Percentiles rank a stretch among this genome's conserved stretches.
These are phyloP conservation scores for Phytophthora pinifolia DNA, from an alignment of 352 stramenopile genomes.

Conservation along the genomic window DNA sequence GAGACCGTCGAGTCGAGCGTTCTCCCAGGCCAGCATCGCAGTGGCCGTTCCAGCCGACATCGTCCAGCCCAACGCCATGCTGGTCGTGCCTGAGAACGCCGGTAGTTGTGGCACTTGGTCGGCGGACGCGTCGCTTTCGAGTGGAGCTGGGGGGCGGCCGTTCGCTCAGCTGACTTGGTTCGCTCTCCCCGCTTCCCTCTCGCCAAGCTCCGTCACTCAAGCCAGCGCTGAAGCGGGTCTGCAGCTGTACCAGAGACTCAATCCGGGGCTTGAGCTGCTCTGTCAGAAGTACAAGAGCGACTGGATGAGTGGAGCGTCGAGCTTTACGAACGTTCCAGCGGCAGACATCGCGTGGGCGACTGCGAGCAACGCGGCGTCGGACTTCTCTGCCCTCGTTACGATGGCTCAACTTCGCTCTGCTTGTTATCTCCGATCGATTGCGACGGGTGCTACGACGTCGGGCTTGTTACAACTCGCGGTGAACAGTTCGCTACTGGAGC, in stretches of 20 bases:
- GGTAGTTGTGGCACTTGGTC: slow-evolving; percentile 60
- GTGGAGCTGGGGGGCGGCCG: slow-evolving; percentile 47
- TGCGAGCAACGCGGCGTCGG: slow-evolving; percentile 5
- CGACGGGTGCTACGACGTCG: slow-evolving; percentile 23
- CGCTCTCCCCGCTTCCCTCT: slow-evolving; percentile 32
- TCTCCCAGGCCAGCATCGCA: slow-evolving; percentile 47
- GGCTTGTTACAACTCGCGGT: slow-evolving; percentile 35
- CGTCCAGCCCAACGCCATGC: slow-evolving; percentile 39
- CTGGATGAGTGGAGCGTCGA: slow-evolving; percentile 39
- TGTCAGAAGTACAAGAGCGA: slow-evolving; percentile 55
- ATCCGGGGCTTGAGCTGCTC: slow-evolving; percentile 31
- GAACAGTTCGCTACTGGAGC: slow-evolving; percentile 45
- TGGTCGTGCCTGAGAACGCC: slow-evolving; percentile 54
- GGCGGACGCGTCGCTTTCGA: slow-evolving; percentile 55
- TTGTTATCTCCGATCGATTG: slow-evolving; percentile 53
- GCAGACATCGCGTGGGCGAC: slow-evolving; percentile 28
- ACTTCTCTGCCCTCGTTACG: slow-evolving; percentile 33
- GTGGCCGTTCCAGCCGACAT: slow-evolving; percentile 35
- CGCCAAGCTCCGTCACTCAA: slow-evolving; percentile 10
- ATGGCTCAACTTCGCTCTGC: slow-evolving; percentile 48
- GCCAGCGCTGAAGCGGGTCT: slow-evolving; percentile 14
- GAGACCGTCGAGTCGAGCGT: slow-evolving; percentile 49
- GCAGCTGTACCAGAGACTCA: slow-evolving; percentile 32
- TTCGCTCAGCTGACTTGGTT: slow-evolving; percentile 51
- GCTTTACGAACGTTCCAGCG: slow-evolving; percentile 23